A percentile compares a stretch with the other conserved stretches of the same genome.
Evolutionary conservation across 176 grass and related monocot species (phyloP).

Genomic region (Triticum urartu): DNA sequence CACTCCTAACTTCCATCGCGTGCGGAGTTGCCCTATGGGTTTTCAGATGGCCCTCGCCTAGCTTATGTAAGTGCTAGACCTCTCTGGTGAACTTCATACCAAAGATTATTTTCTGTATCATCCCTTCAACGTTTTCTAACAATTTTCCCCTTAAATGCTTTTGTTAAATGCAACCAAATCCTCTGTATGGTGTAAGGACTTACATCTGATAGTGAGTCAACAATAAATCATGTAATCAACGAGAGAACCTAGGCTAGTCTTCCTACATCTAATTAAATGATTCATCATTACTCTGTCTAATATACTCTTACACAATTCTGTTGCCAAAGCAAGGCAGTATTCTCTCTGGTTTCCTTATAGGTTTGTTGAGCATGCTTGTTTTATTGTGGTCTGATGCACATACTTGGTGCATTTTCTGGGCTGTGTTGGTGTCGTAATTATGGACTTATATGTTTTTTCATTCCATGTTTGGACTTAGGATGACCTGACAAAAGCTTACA

Average conservation of each 20-base stretch:
- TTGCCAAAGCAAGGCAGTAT: conserved; percentile 7
- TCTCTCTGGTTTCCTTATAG: conserved; percentile 12
- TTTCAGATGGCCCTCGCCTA: conserved; percentile 74
- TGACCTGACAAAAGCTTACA: conserved; percentile 81
- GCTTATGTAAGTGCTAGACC: conserved; percentile 66
- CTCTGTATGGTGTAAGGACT: conserved; percentile 17
- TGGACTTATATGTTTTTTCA: conserved; percentile 16
- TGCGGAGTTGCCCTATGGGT: conserved; percentile 57
- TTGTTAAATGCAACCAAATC: not conserved
- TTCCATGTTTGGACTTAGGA: conserved; percentile 62
- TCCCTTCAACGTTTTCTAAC: conserved; percentile 5
- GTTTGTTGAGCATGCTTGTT: conserved; percentile 12
- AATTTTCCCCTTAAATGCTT: not conserved
- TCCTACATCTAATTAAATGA: not conserved
- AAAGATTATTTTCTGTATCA: conserved; percentile 6
- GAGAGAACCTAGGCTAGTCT: conserved; percentile 7
- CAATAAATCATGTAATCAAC: conserved; percentile 18
- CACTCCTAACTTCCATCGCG: conserved; percentile 79
- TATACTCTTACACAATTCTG: conserved; percentile 12
- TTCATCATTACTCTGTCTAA: not conserved
- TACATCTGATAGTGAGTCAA: conserved; percentile 24
- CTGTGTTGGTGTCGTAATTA: conserved; percentile 13
- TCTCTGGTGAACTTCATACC: not conserved
- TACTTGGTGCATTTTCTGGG: not conserved
- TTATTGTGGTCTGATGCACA: conserved; percentile 16